A percentile compares a stretch with the other conserved stretches of the same genome.
Evolutionary conservation across 2,329 filamentous ascomycete species (phyloP).

Genomic region (Botrytis medusae): DNA sequence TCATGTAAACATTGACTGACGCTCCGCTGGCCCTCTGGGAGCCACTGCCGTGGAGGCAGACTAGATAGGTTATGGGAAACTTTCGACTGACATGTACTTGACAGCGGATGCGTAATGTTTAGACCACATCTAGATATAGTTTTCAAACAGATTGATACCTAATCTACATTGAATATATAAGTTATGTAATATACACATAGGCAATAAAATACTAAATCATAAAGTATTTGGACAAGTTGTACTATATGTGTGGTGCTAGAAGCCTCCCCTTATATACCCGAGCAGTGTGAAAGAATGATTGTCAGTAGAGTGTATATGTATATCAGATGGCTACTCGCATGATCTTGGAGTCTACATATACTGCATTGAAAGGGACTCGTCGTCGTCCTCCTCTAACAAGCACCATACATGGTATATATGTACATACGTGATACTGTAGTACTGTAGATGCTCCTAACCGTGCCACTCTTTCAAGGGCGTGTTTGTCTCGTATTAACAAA

Average conservation of each 20-base stretch:
- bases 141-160: neutral
- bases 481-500: neutral
- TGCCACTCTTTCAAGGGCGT: neutral
- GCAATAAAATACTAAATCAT: neutral
- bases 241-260: neutral
- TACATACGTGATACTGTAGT: too few relatives aligned
- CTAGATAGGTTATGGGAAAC: neutral
- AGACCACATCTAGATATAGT: neutral
- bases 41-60: conserved; percentile 4
- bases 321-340: neutral
- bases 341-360: neutral
- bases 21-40: neutral
- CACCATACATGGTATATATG: too few relatives aligned
- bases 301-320: neutral
- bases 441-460: too few relatives aligned
- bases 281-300: too few relatives aligned
- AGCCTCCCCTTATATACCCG: neutral
- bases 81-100: neutral
- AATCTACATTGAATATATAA: neutral
- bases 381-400: neutral
- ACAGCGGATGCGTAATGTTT: neutral
- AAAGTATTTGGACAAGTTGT: neutral
- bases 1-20: neutral
- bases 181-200: too few relatives aligned
- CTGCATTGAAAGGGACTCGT: neutral